Base-by-base conservation (phyloP, 2,329 filamentous ascomycete genomes). In the Didymella keratinophila region DNA sequence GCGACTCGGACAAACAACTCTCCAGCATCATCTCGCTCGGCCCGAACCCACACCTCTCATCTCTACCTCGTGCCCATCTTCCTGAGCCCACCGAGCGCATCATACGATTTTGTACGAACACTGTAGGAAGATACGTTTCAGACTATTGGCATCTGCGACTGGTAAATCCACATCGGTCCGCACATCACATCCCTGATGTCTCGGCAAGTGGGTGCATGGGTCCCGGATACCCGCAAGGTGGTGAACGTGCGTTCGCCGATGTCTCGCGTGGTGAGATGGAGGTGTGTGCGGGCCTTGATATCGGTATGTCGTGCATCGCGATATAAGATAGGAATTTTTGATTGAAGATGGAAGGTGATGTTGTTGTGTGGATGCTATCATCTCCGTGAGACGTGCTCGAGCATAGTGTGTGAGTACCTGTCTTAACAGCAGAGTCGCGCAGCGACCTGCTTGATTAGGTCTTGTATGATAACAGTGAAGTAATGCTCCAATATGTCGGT, bases 71-170 rank as follows among this genome's bases (percentile, higher is more conserved):
- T 42, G 11, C 20, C 23, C 9, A 52, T 45, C 20, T 2, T 27
- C 18, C 42, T 42, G 50, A 53, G 25, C 12, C 9, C n/a, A 18
- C 20, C 25, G 27, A 42, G 10, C 18, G 16, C n/a, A 56, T 56
- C 37, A 56, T 45, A 49, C 46, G 52, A 56, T 43, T 14, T 23
- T 43, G 41, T 43, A 27, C 41, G 16, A 43, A n/a, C 39, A 44
- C 2, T 27, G 45, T 49, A 42, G 27, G 43, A 42, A 43, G 20
- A 55, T 34, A 34, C 25, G 56, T 58, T 53, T 58, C 56, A 58
- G 39, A 30, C 56, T 58, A 53, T 53, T 58, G 56, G 32, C 45
- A 44, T 58, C 48, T 58, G 56, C 50, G 39, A 58, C 56, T 49
- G 21, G 25, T 7, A 48, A 12, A 30, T 44, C 55, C 55, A 49